Evolutionary conservation across 257 asterid species (phyloP).

Genomic region (Perilla frutescens): DNA sequence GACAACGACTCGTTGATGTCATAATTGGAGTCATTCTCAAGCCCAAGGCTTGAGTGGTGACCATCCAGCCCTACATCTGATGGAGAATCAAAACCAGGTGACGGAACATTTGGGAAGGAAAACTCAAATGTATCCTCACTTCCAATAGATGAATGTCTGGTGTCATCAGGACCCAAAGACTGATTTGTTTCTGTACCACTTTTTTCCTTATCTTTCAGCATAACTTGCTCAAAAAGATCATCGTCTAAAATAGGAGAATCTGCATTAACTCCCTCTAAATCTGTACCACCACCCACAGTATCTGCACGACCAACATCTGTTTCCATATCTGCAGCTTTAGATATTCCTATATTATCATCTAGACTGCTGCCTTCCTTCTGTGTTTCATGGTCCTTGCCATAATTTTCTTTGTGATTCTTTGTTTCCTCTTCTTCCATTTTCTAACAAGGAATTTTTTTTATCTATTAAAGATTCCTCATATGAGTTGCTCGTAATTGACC

Average conservation of each 20-base stretch:
- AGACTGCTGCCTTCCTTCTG: conserved; percentile 41
- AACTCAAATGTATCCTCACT: conserved; percentile 66
- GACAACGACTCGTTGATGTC: conserved; percentile 55
- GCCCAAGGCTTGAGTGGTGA: conserved; percentile 62
- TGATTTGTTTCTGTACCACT: conserved; percentile 45
- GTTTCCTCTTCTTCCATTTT: conserved; percentile 80
- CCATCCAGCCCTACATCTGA: conserved; percentile 49
- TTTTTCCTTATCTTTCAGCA: conserved; percentile 72
- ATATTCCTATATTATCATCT: conserved; percentile 42
- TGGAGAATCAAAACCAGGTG: conserved; percentile 60
- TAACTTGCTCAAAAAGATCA: conserved; percentile 71
- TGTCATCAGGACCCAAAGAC: conserved; percentile 49
- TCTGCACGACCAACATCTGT: conserved; percentile 37
- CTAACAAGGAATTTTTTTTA: conserved; percentile 18
- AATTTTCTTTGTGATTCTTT: conserved; percentile 41
- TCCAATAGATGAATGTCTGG: conserved; percentile 54
- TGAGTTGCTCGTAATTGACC: conserved; percentile 37
- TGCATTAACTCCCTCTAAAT: conserved; percentile 52
- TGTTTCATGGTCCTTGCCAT: conserved; percentile 41
- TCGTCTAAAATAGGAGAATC: conserved; percentile 52
- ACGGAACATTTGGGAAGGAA: conserved; percentile 53
- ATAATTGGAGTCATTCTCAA: conserved; percentile 49
- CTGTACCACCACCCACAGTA: conserved; percentile 44
- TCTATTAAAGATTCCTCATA: conserved; percentile 37
- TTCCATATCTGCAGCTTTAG: conserved; percentile 36